A percentile compares a stretch with the other conserved stretches of the same genome.
Conservation (phyloP, 768 basidiomycete species). For the Lactarius sp. region DNA sequence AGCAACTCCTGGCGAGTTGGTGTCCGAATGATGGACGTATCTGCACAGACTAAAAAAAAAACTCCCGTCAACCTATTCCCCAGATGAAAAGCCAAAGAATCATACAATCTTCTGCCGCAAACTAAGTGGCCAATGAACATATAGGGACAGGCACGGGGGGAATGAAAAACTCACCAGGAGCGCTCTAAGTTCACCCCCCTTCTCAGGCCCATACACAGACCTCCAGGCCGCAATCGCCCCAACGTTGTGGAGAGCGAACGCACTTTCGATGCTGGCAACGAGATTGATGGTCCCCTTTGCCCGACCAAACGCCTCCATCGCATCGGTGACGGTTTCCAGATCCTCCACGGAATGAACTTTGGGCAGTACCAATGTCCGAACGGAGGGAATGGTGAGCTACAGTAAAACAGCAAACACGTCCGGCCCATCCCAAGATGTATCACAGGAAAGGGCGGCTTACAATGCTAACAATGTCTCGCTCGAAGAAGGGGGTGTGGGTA, state of each 20-base stretch:
- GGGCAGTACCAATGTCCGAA: slow-evolving; percentile 74
- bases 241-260: slow-evolving; percentile 60
- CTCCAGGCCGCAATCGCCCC: slow-evolving; percentile 69
- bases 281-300: slow-evolving; percentile 43
- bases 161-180: slow-evolving; percentile 47
- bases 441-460: slow-evolving; percentile 33
- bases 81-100: neutral
- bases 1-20: too few species aligned
- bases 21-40: too few species aligned
- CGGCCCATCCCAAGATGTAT: neutral
- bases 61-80: neutral
- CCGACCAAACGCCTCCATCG: slow-evolving; percentile 36
- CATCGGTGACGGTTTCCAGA: slow-evolving; percentile 53
- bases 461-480: slow-evolving; percentile 55
- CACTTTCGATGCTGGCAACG: slow-evolving; percentile 84
- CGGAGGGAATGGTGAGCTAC: slow-evolving; percentile 43
- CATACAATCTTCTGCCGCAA: slow-evolving; percentile 92
- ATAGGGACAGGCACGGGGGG: neutral
- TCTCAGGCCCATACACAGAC: slow-evolving; percentile 39
- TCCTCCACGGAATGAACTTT: slow-evolving; percentile 73
- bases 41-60: too few species aligned
- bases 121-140: slow-evolving; percentile 42
- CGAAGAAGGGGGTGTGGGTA: slow-evolving; percentile 59
- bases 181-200: slow-evolving; percentile 54
- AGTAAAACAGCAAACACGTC: slow-evolving; percentile 1